A percentile compares a stretch with the other conserved stretches of the same genome.
Evolutionary conservation across 148 eudicot species (phyloP).

Genomic region (Rhododendron griersonianum): DNA sequence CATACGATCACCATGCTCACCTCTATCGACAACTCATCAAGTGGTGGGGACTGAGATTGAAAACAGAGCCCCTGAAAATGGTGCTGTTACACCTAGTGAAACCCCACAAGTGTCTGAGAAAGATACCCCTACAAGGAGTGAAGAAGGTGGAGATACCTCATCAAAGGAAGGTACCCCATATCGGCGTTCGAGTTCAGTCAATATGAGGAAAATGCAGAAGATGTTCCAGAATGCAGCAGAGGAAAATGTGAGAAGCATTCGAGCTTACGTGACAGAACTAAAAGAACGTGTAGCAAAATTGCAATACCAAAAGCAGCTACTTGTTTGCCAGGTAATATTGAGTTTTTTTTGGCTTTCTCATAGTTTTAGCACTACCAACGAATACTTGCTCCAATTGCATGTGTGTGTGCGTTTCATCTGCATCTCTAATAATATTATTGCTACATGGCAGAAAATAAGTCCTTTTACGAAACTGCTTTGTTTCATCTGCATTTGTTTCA

Average conservation of each 20-base stretch:
- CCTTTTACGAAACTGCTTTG: neutral
- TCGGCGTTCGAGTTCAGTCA: slow-evolving; percentile 75
- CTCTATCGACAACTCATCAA: slow-evolving; percentile 54
- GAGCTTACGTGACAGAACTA: slow-evolving; percentile 81
- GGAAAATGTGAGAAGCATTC: slow-evolving; percentile 84
- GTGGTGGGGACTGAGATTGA: slow-evolving; percentile 64
- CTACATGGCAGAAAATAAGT: neutral
- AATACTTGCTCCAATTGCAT: neutral
- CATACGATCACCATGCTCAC: slow-evolving; percentile 78
- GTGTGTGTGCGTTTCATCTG: neutral
- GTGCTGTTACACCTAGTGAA: slow-evolving; percentile 31
- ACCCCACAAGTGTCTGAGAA: slow-evolving; percentile 41
- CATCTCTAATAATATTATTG: neutral
- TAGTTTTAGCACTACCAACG: neutral
- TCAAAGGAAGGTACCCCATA: slow-evolving; percentile 83
- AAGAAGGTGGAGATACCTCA: slow-evolving; percentile 63
- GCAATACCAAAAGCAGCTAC: slow-evolving; percentile 87
- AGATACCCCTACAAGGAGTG: slow-evolving; percentile 62
- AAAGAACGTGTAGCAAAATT: slow-evolving; percentile 91
- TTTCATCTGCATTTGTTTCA: too few relatives aligned
- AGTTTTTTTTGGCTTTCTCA: neutral
- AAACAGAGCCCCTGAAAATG: slow-evolving; percentile 57
- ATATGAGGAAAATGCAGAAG: slow-evolving; percentile 93
- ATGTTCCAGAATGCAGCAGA: slow-evolving; percentile 97
- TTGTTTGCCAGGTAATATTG: slow-evolving; percentile 76